Evolutionary conservation across 257 asterid species (phyloP).

Genomic region (Plantago elongata): DNA sequence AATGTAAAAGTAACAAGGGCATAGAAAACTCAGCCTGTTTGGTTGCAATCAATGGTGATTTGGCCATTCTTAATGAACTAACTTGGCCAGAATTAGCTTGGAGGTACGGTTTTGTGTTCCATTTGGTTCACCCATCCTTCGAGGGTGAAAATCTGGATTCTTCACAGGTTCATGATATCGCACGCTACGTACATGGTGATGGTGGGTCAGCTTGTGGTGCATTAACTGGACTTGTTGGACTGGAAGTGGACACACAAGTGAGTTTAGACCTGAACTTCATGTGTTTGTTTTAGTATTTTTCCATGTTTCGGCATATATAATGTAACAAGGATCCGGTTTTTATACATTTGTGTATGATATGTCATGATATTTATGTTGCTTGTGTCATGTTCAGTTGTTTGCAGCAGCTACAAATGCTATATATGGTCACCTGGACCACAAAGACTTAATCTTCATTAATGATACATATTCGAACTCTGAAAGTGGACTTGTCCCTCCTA

Average conservation of each 20-base stretch:
- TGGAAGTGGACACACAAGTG: conserved; percentile 17
- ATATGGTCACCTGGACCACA: conserved; percentile 10
- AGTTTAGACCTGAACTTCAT: not conserved
- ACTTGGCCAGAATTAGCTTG: conserved; percentile 21
- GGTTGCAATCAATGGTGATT: not conserved
- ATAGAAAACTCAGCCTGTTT: not conserved
- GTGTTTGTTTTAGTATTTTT: too few species aligned
- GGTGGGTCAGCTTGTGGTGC: conserved; percentile 9
- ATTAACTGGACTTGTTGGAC: conserved; percentile 9
- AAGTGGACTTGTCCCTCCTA: not conserved
- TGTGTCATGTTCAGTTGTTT: conserved; percentile 9
- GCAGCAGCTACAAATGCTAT: conserved; percentile 7
- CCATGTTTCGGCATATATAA: too few species aligned
- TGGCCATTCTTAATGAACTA: conserved; percentile 5
- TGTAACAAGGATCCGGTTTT: too few species aligned
- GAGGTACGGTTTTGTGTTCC: conserved; percentile 4
- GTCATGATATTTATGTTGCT: not conserved
- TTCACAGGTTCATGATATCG: not conserved
- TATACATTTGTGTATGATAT: not conserved
- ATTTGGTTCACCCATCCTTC: too few species aligned
- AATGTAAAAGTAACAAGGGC: not conserved
- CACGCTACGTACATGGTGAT: conserved; percentile 6
- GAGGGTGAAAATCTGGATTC: too few species aligned
- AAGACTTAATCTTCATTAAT: not conserved
- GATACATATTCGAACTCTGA: not conserved